Conservation (phyloP, 208 protist species). For the Leishmania mexicana region DNA sequence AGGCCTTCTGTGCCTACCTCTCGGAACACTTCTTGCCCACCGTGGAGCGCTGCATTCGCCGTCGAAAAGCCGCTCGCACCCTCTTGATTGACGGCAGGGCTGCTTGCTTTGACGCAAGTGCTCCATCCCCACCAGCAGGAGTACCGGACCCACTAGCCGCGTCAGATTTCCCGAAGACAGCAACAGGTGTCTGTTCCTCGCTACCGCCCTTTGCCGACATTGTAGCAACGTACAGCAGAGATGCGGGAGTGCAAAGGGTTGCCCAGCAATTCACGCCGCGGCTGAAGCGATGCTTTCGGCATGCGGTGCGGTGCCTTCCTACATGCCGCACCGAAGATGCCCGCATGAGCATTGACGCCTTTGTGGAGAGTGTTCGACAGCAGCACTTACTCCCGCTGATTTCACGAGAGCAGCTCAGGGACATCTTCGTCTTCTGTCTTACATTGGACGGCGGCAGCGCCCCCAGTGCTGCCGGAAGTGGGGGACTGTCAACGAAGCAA, state of each 20-base stretch:
- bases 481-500: not conserved
- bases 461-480: not conserved
- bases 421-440: conserved; percentile 51
- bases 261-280: conserved; percentile 38
- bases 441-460: conserved; percentile 9
- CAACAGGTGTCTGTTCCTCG: not conserved
- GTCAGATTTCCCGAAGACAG: not conserved
- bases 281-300: conserved; percentile 50
- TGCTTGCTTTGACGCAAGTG: not conserved
- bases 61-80: not conserved
- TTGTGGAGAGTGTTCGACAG: conserved; percentile 39
- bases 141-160: not conserved
- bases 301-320: conserved; percentile 11
- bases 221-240: conserved; percentile 9
- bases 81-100: not conserved
- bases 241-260: conserved; percentile 33
- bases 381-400: conserved; percentile 59
- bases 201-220: not conserved
- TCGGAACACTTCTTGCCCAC: conserved; percentile 31
- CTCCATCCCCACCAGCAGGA: not conserved
- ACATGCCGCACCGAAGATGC: conserved; percentile 4
- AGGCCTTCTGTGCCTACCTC: conserved; percentile 11
- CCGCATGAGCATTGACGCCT: conserved; percentile 51
- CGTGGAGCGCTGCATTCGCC: conserved; percentile 18
- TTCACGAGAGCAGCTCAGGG: conserved; percentile 35